A percentile compares a stretch with the other conserved stretches of the same genome.
Evolutionary conservation across 129 eudicot genomes (phyloP).

Genomic region (Pittosporum tobira): DNA sequence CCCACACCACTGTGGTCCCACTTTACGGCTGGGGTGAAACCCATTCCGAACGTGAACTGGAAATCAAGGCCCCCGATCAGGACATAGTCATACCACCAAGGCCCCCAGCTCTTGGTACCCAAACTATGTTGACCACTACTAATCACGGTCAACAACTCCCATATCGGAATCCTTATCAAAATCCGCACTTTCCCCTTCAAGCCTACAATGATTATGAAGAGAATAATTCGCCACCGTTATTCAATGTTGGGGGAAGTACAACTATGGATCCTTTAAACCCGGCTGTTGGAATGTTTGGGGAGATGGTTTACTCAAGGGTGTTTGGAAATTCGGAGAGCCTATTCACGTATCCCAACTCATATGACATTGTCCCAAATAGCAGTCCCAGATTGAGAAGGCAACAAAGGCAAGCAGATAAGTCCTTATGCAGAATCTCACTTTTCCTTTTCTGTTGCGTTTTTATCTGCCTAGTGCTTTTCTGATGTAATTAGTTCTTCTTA

Average conservation of each 20-base stretch:
- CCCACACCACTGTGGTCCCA: constrained; percentile 67
- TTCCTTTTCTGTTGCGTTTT: constrained; percentile 46
- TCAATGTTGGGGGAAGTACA: constrained; percentile 13
- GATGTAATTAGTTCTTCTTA: not conserved
- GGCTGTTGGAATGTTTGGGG: constrained; percentile 43
- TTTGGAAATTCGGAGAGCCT: constrained; percentile 47
- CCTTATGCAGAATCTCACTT: constrained; percentile 38
- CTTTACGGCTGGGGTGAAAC: constrained; percentile 78
- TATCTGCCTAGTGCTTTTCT: constrained; percentile 48
- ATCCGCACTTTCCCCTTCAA: constrained; percentile 4
- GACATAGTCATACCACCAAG: constrained; percentile 51
- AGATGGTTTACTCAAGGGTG: constrained; percentile 57
- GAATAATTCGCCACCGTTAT: constrained; percentile 19
- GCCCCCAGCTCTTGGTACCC: constrained; percentile 48
- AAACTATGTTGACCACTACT: constrained; percentile 25
- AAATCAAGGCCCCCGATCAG: constrained; percentile 26
- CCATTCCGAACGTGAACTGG: constrained; percentile 24
- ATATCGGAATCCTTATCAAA: constrained; percentile 27
- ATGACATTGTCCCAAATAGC: constrained; percentile 33
- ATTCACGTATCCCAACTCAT: constrained; percentile 44
- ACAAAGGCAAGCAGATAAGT: constrained; percentile 49
- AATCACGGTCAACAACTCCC: constrained; percentile 26
- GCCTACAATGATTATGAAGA: constrained; percentile 10
- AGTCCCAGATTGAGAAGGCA: constrained; percentile 50
- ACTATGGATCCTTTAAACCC: constrained; percentile 20